Base-by-base conservation (phyloP, 2,329 filamentous ascomycete genomes). In the Aspergillus sp. region DNA sequence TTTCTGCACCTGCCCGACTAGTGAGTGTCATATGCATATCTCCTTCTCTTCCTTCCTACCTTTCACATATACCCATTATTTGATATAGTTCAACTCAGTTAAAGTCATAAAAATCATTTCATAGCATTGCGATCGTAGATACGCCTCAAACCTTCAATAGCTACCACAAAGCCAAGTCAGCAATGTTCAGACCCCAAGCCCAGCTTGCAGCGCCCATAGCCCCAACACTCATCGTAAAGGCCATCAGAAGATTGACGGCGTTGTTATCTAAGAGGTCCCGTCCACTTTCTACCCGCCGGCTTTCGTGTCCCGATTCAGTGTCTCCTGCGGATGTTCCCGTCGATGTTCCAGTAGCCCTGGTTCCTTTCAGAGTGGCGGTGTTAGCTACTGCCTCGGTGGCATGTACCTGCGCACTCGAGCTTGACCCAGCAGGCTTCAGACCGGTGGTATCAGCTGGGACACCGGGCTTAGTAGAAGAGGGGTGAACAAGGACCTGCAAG, bases 171-270 rank as follows among this genome's bases (percentile, higher is more conserved):
- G 5, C 38, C 38, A 57, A 54, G 25, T 23, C 32, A 42, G 13
- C n/a, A 47, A 64, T 30, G 41, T 62, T 63, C 7, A 75, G 48
- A 21, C 64, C 70, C 75, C 75, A 78, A 27, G 67, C 51, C 63
- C 72, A 75, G 42, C 70, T 65, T 1, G 77, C 71, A 56, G 86
- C 76, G 0, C 78, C 80, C 86, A 98, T 96, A 4, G 88, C 90
- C 4, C 88, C 86, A 17, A 92, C 65, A 72, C 91, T 96, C 85
- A 96, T 93, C 4, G 82, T 82, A 13, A 86, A 83, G 0, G 94
- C 93, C 94, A 97, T 98, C 59, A 94, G 75, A 60, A 97, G 86
- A 75, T 99, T 99, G 68, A 99, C 92, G 57, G 91, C 90, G 75
- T 99, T 99, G 76, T 99, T 99, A 76, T 96, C 92, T 59, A 99